These are phyloP conservation scores for Camellia oleifera DNA, from an alignment of 179 eudicot genomes.

Conservation along the genomic window DNA sequence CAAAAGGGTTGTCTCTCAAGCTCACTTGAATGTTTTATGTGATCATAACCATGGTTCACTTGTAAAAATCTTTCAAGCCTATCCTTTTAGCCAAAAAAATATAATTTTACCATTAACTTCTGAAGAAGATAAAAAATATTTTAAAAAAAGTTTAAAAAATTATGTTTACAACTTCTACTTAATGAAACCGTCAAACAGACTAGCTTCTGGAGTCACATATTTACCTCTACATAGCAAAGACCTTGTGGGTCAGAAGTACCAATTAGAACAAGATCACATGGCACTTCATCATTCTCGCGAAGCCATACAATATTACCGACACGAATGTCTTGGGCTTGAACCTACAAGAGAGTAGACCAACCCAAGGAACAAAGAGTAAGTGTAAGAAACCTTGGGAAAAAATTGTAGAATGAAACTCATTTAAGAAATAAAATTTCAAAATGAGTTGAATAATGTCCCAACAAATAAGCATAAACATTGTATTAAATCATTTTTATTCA, in stretches of 20 bases:
- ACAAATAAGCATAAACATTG: slow-evolving; percentile 2
- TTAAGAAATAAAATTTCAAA: neutral
- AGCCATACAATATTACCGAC: slow-evolving; percentile 95
- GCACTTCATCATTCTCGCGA: slow-evolving; percentile 97
- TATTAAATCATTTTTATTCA: neutral
- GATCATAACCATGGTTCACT: neutral
- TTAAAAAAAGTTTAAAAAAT: neutral
- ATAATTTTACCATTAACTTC: neutral
- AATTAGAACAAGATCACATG: slow-evolving; percentile 91
- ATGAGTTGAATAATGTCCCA: neutral
- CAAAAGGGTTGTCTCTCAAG: too few relatives aligned
- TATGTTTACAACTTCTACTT: neutral
- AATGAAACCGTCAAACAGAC: neutral
- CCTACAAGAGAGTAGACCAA: slow-evolving; percentile 35
- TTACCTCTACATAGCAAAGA: slow-evolving; percentile 87
- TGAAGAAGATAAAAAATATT: neutral
- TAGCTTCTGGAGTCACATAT: slow-evolving; percentile 7
- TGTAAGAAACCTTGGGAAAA: neutral
- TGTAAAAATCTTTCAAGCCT: neutral
- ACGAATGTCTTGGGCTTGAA: slow-evolving; percentile 84
- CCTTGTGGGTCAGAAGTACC: slow-evolving; percentile 98
- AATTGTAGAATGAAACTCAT: neutral
- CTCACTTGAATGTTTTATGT: too few relatives aligned
- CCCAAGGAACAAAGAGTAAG: slow-evolving; percentile 7
- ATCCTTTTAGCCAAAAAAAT: neutral